These are phyloP conservation scores for Rhinocladiella similis DNA, from an alignment of 2,329 filamentous ascomycete genomes.

Conservation along the genomic window DNA sequence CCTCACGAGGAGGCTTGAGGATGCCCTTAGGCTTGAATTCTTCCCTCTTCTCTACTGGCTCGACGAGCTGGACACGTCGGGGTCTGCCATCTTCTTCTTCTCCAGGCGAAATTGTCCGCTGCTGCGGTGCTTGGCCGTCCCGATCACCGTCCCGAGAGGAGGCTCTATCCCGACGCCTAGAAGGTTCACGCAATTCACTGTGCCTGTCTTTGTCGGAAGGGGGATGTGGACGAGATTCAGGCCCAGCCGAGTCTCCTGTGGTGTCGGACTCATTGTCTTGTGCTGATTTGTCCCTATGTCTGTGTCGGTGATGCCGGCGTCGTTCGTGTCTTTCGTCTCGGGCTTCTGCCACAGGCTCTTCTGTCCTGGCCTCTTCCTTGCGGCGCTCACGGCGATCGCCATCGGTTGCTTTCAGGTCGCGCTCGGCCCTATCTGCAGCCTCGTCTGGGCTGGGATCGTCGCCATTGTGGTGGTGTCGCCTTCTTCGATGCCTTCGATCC, in stretches of 20 bases:
- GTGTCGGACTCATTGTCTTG: constrained; percentile 22
- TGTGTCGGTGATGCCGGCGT: constrained; percentile 17
- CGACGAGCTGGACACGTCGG: constrained; percentile 54
- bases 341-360: constrained; percentile 6
- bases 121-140: constrained; percentile 12
- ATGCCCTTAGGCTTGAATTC: constrained; percentile 76
- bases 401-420: constrained; percentile 16
- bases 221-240: constrained; percentile 10
- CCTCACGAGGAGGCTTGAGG: constrained; percentile 72
- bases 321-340: constrained; percentile 19
- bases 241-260: constrained; percentile 18
- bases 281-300: constrained; percentile 15
- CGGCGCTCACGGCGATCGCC: constrained; percentile 18
- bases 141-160: constrained; percentile 17
- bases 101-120: constrained; percentile 25
- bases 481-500: constrained; percentile 22
- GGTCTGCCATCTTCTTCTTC: constrained; percentile 28
- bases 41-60: constrained; percentile 66
- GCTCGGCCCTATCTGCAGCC: constrained; percentile 17
- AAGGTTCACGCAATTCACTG: constrained; percentile 13
- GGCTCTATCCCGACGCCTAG: constrained; percentile 17
- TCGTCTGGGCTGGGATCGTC: constrained; percentile 21
- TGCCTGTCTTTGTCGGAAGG: constrained; percentile 10
- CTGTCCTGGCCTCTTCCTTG: constrained; percentile 11
- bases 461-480: constrained; percentile 16